phyloP scores from a whole-genome alignment of 768 basidiomycete species.

The Hirschioporus abietinus region DNA sequence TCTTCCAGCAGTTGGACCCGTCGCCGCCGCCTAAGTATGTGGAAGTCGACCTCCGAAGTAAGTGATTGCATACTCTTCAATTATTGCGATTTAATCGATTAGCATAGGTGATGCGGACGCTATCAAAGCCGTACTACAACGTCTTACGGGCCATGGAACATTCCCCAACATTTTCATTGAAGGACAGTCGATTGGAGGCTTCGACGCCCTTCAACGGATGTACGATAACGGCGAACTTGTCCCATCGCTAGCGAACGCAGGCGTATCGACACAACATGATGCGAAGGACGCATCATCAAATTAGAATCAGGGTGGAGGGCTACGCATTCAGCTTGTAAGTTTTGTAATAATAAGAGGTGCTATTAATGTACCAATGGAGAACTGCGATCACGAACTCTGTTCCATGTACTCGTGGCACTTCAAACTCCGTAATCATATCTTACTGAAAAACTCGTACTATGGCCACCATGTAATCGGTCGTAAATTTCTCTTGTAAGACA shows the following conservation, averaged over 20 bases:
- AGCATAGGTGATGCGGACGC: conserved; percentile 51
- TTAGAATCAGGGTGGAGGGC: background rate
- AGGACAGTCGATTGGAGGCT: conserved; percentile 51
- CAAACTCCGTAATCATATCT: too few relatives aligned
- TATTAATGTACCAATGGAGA: background rate
- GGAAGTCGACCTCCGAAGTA: conserved; percentile 72
- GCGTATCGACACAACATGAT: background rate
- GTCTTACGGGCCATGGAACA: conserved; percentile 61
- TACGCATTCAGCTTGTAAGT: background rate
- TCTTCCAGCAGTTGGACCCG: conserved; percentile 56
- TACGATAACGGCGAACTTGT: background rate
- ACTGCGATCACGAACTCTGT: too few relatives aligned
- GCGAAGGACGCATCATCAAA: background rate
- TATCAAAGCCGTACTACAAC: conserved; percentile 60
- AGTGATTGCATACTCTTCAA: conserved; percentile 14
- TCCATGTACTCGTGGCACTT: too few relatives aligned
- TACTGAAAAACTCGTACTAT: too few relatives aligned
- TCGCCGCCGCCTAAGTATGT: conserved; percentile 61
- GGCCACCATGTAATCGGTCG: too few relatives aligned
- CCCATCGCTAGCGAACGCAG: background rate
- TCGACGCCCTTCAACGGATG: conserved; percentile 11
- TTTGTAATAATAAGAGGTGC: background rate
- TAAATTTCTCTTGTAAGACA: too few relatives aligned
- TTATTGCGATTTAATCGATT: background rate
- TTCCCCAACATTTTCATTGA: conserved; percentile 72